phyloP scores from a whole-genome alignment of 2,329 filamentous ascomycete genomes.

The Pyrenochaeta sp. region DNA sequence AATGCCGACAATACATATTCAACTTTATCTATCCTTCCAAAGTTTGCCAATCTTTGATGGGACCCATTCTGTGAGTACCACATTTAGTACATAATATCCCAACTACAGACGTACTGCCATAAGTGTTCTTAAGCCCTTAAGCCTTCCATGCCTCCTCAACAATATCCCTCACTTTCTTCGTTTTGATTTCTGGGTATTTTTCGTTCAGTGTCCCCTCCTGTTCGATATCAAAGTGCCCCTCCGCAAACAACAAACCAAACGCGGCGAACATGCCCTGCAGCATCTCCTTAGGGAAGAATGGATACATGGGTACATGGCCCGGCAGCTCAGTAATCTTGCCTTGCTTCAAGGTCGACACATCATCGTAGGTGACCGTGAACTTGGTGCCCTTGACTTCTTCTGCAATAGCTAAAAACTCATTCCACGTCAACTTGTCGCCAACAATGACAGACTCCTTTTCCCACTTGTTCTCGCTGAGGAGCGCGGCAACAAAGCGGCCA shows the following conservation, averaged over 20 bases:
- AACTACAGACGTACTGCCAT: too few relatives aligned
- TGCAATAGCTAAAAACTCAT: conserved; percentile 53
- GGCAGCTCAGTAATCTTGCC: conserved; percentile 24
- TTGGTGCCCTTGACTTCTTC: conserved; percentile 49
- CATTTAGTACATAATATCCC: too few relatives aligned
- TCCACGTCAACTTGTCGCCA: conserved; percentile 56
- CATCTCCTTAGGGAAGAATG: conserved; percentile 13
- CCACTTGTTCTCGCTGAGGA: conserved; percentile 34
- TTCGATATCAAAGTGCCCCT: not conserved
- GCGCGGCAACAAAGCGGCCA: conserved; percentile 10
- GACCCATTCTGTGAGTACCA: too few relatives aligned
- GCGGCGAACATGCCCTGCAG: not conserved
- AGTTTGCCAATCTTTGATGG: too few relatives aligned
- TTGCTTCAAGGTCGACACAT: conserved; percentile 13
- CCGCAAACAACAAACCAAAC: not conserved
- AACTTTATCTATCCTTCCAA: too few relatives aligned
- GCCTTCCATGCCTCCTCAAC: not conserved
- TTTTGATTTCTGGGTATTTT: not conserved
- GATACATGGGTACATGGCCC: conserved; percentile 4
- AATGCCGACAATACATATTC: too few relatives aligned
- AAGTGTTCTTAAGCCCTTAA: too few relatives aligned
- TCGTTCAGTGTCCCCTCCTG: not conserved
- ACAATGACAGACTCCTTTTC: conserved; percentile 42
- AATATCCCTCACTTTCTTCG: not conserved
- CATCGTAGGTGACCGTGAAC: conserved; percentile 19